These are phyloP conservation scores for Curvularia eragrostidis DNA, from an alignment of 2,329 filamentous ascomycete species.

Conservation along the genomic window DNA sequence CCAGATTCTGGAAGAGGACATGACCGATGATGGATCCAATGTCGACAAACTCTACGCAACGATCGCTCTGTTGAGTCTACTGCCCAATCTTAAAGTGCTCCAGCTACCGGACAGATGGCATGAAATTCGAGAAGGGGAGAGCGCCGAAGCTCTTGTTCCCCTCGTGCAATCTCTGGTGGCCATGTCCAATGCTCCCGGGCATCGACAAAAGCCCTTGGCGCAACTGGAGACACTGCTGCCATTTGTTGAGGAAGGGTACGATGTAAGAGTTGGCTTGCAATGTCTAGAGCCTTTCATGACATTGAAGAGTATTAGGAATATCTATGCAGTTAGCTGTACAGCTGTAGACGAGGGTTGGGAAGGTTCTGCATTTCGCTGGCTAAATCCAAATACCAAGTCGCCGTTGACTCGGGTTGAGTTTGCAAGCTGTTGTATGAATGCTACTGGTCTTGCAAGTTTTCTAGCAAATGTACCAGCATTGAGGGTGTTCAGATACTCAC, in stretches of 20 bases:
- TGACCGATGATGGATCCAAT: conserved; percentile 14
- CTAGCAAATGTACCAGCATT: conserved; percentile 37
- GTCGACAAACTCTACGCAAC: conserved; percentile 31
- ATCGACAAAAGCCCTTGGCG: conserved; percentile 25
- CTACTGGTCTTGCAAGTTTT: conserved; percentile 32
- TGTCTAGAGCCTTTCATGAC: conserved; percentile 39
- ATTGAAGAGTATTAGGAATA: conserved; percentile 33
- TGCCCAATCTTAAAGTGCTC: conserved; percentile 42
- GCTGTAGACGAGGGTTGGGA: conserved; percentile 43
- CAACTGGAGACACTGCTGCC: conserved; percentile 40
- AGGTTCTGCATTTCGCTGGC: conserved; percentile 41
- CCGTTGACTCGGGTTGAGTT: conserved; percentile 40
- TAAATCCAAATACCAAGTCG: conserved; percentile 24
- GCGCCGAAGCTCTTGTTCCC: conserved; percentile 26
- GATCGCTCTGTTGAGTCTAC: conserved; percentile 34
- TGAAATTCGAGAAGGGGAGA: conserved; percentile 29
- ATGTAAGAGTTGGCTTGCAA: conserved; percentile 37
- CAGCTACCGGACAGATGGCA: conserved; percentile 40
- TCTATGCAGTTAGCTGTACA: conserved; percentile 42
- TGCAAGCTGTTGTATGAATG: conserved; percentile 44
- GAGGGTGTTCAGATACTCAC: conserved; percentile 42
- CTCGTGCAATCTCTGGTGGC: conserved; percentile 23
- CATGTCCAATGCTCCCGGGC: conserved; percentile 24
- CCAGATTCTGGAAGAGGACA: conserved; percentile 34
- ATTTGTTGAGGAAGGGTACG: conserved; percentile 41